Percentiles rank a stretch among this genome's conserved stretches.
phyloP scores from a whole-genome alignment of 257 asterid genomes.

The Misopates orontium region DNA sequence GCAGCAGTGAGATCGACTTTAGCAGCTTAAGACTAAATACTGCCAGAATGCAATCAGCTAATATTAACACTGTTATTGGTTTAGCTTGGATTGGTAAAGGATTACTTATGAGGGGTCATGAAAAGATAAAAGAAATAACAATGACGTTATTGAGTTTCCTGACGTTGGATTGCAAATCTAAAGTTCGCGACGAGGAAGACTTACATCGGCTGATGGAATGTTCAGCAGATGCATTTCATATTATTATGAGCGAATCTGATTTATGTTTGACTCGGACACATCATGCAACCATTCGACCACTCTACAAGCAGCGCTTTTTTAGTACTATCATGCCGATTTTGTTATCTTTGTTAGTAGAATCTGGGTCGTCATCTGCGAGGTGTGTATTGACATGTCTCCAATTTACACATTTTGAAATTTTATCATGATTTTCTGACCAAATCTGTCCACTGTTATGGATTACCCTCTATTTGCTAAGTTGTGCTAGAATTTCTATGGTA shows the following conservation, averaged over 20 bases:
- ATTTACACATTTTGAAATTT: not conserved
- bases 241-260: slow-evolving; percentile 79
- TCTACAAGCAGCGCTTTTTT: slow-evolving; percentile 93
- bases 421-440: not conserved
- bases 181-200: slow-evolving; percentile 43
- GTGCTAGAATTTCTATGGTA: slow-evolving; percentile 10
- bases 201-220: slow-evolving; percentile 54
- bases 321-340: slow-evolving; percentile 72
- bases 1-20: slow-evolving; percentile 41
- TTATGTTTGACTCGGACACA: slow-evolving; percentile 72
- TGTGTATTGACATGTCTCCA: slow-evolving; percentile 29
- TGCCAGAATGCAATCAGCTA: slow-evolving; percentile 29
- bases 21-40: slow-evolving; percentile 42
- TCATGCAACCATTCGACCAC: slow-evolving; percentile 79
- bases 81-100: slow-evolving; percentile 98
- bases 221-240: slow-evolving; percentile 87
- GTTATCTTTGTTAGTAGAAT: slow-evolving; percentile 50
- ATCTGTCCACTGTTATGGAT: not conserved
- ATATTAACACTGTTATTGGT: slow-evolving; percentile 55
- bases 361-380: slow-evolving; percentile 56
- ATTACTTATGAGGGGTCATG: slow-evolving; percentile 93
- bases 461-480: slow-evolving; percentile 8
- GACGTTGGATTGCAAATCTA: slow-evolving; percentile 41
- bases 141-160: slow-evolving; percentile 62
- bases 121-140: slow-evolving; percentile 68